Percentiles rank a stretch among this genome's conserved stretches.
Evolutionary conservation across 225 moss, liverwort and hornwort species (phyloP).

Genomic region (Marchantia polymorpha): DNA sequence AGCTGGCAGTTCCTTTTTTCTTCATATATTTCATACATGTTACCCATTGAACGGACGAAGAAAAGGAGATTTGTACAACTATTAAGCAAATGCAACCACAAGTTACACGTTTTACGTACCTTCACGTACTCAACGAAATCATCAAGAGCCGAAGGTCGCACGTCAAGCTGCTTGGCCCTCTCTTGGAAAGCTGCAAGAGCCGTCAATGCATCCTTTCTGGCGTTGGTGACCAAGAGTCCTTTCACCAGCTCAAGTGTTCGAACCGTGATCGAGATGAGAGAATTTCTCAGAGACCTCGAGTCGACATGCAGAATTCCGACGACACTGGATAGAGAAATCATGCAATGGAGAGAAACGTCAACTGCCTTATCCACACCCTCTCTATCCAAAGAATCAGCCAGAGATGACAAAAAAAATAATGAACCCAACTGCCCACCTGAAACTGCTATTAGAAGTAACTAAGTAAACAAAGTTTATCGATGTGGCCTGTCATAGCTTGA

Average conservation of each 20-base stretch:
- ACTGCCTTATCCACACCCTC: no score
- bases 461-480: no score
- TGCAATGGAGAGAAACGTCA: neutral
- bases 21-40: neutral
- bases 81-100: neutral
- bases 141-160: slow-evolving; percentile 61
- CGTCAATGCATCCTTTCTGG: slow-evolving; percentile 57
- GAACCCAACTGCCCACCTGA: no score
- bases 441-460: no score
- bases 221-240: slow-evolving; percentile 57
- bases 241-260: slow-evolving; percentile 60
- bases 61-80: no score
- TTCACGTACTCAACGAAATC: slow-evolving; percentile 65
- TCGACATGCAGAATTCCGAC: slow-evolving; percentile 83
- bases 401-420: no score
- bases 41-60: no score
- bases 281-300: slow-evolving; percentile 70
- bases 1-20: neutral
- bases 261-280: slow-evolving; percentile 61
- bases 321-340: slow-evolving; percentile 37
- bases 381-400: no score
- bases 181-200: slow-evolving; percentile 52
- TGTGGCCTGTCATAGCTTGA: no score
- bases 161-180: slow-evolving; percentile 56
- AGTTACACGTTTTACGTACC: slow-evolving; percentile 16